Conservation (phyloP, 2,329 filamentous ascomycete genomes). For the Cucurbitaria berberidis region DNA sequence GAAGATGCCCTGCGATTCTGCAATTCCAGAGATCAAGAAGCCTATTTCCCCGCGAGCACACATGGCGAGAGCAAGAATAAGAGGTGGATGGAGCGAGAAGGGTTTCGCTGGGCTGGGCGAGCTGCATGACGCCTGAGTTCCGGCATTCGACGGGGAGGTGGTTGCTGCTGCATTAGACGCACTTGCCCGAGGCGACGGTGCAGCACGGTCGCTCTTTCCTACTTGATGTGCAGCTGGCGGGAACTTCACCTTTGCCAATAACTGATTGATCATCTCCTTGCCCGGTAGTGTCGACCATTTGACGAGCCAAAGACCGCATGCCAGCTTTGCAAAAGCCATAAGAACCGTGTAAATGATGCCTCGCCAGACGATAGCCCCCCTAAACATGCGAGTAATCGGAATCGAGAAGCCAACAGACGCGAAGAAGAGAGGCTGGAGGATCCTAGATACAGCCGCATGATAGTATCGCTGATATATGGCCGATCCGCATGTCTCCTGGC, state of each 20-base stretch:
- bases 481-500: conserved; percentile 20
- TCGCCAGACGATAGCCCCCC: conserved; percentile 69
- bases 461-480: conserved; percentile 57
- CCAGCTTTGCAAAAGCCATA: conserved; percentile 64
- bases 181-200: not conserved
- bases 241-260: conserved; percentile 21
- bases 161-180: not conserved
- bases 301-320: conserved; percentile 52
- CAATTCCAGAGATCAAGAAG: conserved; percentile 74
- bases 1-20: conserved; percentile 62
- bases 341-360: conserved; percentile 74
- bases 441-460: conserved; percentile 52
- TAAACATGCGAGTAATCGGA: conserved; percentile 74
- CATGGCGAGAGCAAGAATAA: conserved; percentile 73
- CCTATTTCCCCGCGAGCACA: conserved; percentile 80
- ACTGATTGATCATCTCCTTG: conserved; percentile 5
- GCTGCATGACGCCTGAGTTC: conserved; percentile 14
- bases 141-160: conserved; percentile 1
- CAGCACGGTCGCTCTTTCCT: conserved; percentile 23
- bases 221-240: conserved; percentile 32
- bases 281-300: conserved; percentile 36
- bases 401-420: conserved; percentile 79
- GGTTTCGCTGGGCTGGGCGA: conserved; percentile 52
- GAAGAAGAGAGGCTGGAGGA: conserved; percentile 77
- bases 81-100: conserved; percentile 69